These are phyloP conservation scores for Trichoderma polysporum DNA, from an alignment of 2,329 filamentous ascomycete genomes.

Conservation along the genomic window DNA sequence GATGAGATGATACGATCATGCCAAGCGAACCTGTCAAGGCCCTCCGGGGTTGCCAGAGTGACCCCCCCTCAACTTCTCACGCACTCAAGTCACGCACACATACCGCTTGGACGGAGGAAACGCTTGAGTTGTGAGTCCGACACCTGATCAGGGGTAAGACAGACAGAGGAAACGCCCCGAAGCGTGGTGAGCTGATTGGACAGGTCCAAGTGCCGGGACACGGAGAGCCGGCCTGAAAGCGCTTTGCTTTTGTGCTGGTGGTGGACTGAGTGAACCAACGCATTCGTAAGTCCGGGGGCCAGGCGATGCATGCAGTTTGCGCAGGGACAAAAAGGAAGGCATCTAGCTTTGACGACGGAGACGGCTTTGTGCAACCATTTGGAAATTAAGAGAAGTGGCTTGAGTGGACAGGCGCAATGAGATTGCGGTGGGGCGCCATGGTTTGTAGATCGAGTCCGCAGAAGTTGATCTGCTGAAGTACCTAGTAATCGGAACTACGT, in stretches of 20 bases:
- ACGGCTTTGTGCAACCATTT: background rate
- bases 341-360: background rate
- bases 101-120: background rate
- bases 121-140: background rate
- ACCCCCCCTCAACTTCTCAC: constrained; percentile 3
- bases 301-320: background rate
- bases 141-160: constrained; percentile 11
- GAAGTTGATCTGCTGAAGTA: constrained; percentile 11
- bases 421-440: constrained; percentile 16
- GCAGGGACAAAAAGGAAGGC: background rate
- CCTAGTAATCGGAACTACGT: constrained; percentile 14
- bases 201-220: background rate
- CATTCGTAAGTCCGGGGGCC: background rate
- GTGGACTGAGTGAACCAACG: background rate
- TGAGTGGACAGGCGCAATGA: background rate
- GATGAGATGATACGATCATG: constrained; percentile 5
- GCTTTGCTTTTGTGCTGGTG: background rate
- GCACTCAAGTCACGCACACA: constrained; percentile 9
- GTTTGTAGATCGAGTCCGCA: constrained; percentile 7
- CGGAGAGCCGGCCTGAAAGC: background rate
- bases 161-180: background rate
- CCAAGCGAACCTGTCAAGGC: constrained; percentile 9
- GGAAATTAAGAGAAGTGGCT: background rate
- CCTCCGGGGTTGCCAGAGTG: constrained; percentile 8
- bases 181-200: background rate